Percentiles rank a stretch among this genome's conserved stretches.
These are phyloP conservation scores for Datisca glomerata DNA, from an alignment of 306 rosid species.

Conservation along the genomic window DNA sequence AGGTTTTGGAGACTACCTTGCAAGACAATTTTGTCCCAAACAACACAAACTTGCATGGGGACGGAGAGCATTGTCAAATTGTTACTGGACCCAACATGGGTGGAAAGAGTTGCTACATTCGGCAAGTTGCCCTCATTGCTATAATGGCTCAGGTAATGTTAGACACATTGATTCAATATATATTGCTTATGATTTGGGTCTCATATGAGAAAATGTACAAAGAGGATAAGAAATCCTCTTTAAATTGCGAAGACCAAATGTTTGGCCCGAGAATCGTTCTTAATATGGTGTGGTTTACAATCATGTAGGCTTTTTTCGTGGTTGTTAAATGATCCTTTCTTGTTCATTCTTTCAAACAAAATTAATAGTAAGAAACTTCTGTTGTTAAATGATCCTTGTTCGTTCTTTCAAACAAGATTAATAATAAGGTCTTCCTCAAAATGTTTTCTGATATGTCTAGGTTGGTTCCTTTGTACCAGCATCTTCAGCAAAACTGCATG, in stretches of 20 bases:
- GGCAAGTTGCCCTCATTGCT: slow-evolving; percentile 88
- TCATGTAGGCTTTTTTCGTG: too few species aligned
- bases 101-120: slow-evolving; percentile 94
- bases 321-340: too few species aligned
- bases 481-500: slow-evolving; percentile 68
- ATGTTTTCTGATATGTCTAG: slow-evolving; percentile 39
- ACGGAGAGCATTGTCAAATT: slow-evolving; percentile 70
- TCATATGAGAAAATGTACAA: too few species aligned
- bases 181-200: too few species aligned
- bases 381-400: too few species aligned
- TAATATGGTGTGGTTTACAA: too few species aligned
- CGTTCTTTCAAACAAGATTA: too few species aligned
- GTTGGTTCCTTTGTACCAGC: slow-evolving; percentile 97
- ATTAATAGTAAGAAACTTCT: too few species aligned
- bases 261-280: too few species aligned
- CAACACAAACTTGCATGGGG: slow-evolving; percentile 59
- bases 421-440: slow-evolving; percentile 22
- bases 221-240: too few species aligned
- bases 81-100: slow-evolving; percentile 99
- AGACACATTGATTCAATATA: neutral
- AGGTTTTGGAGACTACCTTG: slow-evolving; percentile 69
- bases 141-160: slow-evolving; percentile 88
- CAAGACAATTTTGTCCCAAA: slow-evolving; percentile 90
- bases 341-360: too few species aligned
- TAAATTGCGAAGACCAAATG: too few species aligned